Conservation (phyloP, 169 alveolate genomes). For the Pseudocohnilembus persalinus region DNA sequence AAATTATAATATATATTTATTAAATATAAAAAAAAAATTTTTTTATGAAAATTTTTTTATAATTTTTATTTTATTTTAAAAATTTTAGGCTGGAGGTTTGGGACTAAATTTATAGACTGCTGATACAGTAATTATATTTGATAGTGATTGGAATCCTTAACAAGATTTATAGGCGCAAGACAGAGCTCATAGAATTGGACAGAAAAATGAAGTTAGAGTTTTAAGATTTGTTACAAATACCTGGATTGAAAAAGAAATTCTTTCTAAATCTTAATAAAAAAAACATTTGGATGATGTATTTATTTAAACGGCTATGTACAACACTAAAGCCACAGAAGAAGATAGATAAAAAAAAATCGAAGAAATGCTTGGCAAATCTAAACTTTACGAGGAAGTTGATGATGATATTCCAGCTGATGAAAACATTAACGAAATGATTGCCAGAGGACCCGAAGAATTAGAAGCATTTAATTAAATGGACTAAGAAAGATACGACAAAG, state of each 20-base stretch:
- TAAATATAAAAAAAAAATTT: too few relatives aligned
- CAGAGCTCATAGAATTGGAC: constrained; percentile 96
- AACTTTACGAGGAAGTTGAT: constrained; percentile 75
- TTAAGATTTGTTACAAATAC: constrained; percentile 85
- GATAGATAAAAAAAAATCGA: constrained; percentile 83
- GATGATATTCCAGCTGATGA: constrained; percentile 78
- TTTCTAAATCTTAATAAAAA: constrained; percentile 88
- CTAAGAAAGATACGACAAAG: constrained; percentile 69
- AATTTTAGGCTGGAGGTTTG: constrained; percentile 97
- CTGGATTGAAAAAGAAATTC: constrained; percentile 88
- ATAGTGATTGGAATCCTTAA: constrained; percentile 95
- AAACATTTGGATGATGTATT: constrained; percentile 89
- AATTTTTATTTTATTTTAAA: too few relatives aligned
- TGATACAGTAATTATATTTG: constrained; percentile 96
- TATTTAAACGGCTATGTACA: constrained; percentile 91
- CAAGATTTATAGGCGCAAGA: constrained; percentile 96
- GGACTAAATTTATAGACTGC: constrained; percentile 98
- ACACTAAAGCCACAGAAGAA: constrained; percentile 79
- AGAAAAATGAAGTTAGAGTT: constrained; percentile 92
- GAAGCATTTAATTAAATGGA: constrained; percentile 82
- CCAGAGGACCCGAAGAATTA: constrained; percentile 83
- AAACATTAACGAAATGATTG: constrained; percentile 80
- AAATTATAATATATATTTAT: too few relatives aligned
- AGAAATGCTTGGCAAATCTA: constrained; percentile 74
- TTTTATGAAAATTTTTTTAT: too few relatives aligned